Conservation (phyloP, 768 basidiomycete genomes). For the Gyrodon lividus region DNA sequence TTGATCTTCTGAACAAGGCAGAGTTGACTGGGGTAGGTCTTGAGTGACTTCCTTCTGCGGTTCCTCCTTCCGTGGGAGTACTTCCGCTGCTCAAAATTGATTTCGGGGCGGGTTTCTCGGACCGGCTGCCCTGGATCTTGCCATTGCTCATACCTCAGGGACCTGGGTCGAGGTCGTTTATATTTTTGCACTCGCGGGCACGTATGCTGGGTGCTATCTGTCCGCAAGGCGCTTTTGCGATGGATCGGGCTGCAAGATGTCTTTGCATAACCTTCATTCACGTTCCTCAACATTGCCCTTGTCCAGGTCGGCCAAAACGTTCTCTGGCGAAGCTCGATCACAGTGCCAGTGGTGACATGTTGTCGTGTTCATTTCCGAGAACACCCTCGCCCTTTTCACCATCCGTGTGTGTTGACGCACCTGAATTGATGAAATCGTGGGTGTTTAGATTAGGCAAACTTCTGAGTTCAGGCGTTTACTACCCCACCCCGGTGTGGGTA, state of each 20-base stretch:
- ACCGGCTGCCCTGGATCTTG: neutral
- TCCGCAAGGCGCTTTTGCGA: too few relatives aligned
- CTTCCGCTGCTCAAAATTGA: neutral
- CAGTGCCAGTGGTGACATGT: slow-evolving; percentile 3
- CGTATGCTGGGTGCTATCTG: neutral
- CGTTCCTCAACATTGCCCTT: neutral
- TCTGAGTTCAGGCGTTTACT: slow-evolving; percentile 4
- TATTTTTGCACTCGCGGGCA: neutral
- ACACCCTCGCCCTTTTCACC: slow-evolving; percentile 1
- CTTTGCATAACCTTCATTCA: slow-evolving; percentile 2
- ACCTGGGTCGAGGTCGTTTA: neutral
- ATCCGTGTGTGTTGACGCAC: slow-evolving; percentile 19
- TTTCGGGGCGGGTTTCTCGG: neutral
- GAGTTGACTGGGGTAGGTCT: neutral
- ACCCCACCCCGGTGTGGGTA: slow-evolving; percentile 20
- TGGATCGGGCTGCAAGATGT: too few relatives aligned
- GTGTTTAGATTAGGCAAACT: slow-evolving; percentile 3
- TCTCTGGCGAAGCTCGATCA: slow-evolving; percentile 17
- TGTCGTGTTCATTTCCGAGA: slow-evolving; percentile 24
- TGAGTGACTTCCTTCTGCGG: neutral
- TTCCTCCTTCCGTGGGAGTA: slow-evolving; percentile 6
- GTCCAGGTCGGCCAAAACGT: neutral
- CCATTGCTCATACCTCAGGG: neutral
- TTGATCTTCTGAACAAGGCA: neutral
- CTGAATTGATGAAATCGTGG: neutral